Conservation (phyloP, 1,139 yeast species). For the Pichia sp. region DNA sequence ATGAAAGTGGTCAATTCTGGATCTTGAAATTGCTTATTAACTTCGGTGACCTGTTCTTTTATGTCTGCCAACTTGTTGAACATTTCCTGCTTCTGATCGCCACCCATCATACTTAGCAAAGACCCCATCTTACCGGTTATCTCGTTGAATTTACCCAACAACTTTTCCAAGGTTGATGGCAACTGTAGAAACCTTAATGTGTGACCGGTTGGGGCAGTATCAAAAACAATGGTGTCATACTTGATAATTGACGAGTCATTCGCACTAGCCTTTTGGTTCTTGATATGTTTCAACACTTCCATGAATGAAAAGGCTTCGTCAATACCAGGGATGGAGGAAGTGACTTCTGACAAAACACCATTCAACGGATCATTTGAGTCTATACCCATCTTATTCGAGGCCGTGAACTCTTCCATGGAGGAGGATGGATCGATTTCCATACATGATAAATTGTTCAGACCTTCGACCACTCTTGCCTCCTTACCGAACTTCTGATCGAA, state of each 20-base stretch:
- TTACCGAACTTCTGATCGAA: conserved; percentile 97
- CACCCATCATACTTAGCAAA: conserved; percentile 71
- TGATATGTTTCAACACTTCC: conserved; percentile 96
- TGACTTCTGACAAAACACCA: conserved; percentile 82
- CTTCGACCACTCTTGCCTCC: conserved; percentile 91
- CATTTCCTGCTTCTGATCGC: conserved; percentile 68
- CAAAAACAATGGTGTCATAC: conserved; percentile 88
- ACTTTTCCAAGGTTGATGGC: conserved; percentile 85
- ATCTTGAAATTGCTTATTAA: conserved; percentile 89
- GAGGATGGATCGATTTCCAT: conserved; percentile 99
- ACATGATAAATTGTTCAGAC: conserved; percentile 81
- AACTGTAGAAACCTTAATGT: conserved; percentile 90
- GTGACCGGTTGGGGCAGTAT: conserved; percentile 98
- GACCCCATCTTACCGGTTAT: conserved; percentile 88
- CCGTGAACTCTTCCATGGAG: conserved; percentile 80
- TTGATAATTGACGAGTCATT: conserved; percentile 39
- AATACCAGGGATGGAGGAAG: conserved; percentile 94
- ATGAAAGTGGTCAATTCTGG: conserved; percentile 95
- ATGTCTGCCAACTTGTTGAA: conserved; percentile 78
- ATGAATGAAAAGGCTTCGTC: conserved; percentile 97
- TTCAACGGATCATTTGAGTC: conserved; percentile 61
- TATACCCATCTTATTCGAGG: conserved; percentile 38
- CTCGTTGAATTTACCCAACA: conserved; percentile 81
- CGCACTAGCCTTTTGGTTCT: conserved; percentile 53
- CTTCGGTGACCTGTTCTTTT: conserved; percentile 78